phyloP scores from a whole-genome alignment of 208 protist species.

The Leptomonas seymouri region DNA sequence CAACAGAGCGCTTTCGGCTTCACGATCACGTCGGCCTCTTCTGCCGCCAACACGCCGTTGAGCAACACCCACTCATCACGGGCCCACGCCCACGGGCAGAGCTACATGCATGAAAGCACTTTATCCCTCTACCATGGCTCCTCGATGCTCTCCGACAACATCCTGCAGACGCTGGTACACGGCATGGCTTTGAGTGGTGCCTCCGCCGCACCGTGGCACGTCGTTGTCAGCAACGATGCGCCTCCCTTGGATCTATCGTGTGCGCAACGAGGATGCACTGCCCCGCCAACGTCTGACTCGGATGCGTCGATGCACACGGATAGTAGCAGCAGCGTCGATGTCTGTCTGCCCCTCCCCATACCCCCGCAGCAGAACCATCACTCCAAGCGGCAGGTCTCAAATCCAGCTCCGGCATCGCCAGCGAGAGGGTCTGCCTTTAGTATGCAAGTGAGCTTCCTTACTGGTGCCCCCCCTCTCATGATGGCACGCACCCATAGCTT shows the following conservation, averaged over 20 bases:
- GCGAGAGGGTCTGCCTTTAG: background rate
- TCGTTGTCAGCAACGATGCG: background rate
- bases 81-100: background rate
- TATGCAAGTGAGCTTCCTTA: background rate
- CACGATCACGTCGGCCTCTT: conserved; percentile 20
- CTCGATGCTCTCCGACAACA: conserved; percentile 20
- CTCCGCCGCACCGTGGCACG: conserved; percentile 5
- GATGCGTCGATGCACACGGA: background rate
- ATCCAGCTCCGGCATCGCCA: background rate
- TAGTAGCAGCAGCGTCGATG: conserved; percentile 10
- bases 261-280: background rate
- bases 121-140: conserved; percentile 23
- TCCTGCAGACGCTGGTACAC: conserved; percentile 36
- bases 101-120: conserved; percentile 22
- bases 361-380: background rate
- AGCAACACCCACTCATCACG: background rate
- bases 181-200: conserved; percentile 38
- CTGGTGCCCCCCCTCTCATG: background rate
- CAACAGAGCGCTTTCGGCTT: conserved; percentile 21
- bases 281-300: background rate
- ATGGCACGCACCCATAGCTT: background rate
- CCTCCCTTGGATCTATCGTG: background rate
- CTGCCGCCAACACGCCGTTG: conserved; percentile 6
- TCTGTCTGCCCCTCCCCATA: background rate
- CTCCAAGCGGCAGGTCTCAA: background rate